These are phyloP conservation scores for Acanthamoeba sp. DNA, from an alignment of 208 protist species.

Conservation along the genomic window DNA sequence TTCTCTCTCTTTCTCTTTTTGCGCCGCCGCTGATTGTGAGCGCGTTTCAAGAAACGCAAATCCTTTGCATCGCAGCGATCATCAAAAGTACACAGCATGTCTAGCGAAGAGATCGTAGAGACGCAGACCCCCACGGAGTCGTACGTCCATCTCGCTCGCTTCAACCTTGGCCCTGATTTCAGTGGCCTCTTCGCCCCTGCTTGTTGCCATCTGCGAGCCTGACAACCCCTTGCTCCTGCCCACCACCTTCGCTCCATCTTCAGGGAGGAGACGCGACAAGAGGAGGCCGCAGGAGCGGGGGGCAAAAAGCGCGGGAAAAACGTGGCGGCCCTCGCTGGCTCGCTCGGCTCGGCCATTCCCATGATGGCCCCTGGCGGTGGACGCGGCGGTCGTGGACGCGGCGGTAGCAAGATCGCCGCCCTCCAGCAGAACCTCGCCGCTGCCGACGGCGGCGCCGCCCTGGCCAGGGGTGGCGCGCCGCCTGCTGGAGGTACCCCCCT, in stretches of 20 bases:
- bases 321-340: background rate
- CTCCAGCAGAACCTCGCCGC: background rate
- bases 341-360: background rate
- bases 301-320: background rate
- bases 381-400: background rate
- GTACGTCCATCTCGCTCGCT: background rate
- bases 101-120: background rate
- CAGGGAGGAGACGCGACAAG: background rate
- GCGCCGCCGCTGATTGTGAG: too few relatives aligned
- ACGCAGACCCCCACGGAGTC: background rate
- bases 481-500: background rate
- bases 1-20: too few relatives aligned
- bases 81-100: background rate
- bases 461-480: background rate
- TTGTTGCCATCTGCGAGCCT: too few relatives aligned
- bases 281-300: background rate
- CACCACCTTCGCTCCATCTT: too few relatives aligned
- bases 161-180: too few relatives aligned
- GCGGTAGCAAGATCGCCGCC: slow-evolving; percentile 11
- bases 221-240: too few relatives aligned
- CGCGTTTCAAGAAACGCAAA: background rate
- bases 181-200: too few relatives aligned
- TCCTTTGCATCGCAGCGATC: background rate
- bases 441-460: background rate
- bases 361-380: background rate